Conservation (phyloP, 2,329 filamentous ascomycete genomes). For the Pseudogymnoascus verrucosus region DNA sequence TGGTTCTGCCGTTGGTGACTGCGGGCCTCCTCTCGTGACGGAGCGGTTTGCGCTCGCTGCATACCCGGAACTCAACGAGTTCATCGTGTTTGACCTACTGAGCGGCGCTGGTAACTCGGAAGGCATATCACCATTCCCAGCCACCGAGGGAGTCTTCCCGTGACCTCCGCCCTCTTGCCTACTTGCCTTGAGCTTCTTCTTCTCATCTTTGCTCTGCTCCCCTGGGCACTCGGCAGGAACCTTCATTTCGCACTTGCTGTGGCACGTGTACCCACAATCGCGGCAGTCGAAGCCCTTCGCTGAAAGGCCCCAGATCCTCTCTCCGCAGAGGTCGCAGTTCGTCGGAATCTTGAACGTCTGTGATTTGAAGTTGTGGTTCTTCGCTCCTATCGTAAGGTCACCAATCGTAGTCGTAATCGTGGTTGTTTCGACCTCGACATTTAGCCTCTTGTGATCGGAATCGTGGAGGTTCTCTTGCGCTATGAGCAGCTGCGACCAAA, state of each 20-base stretch:
- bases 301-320: slow-evolving; percentile 93
- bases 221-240: slow-evolving; percentile 93
- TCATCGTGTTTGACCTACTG: slow-evolving; percentile 74
- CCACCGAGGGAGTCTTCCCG: slow-evolving; percentile 17
- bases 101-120: slow-evolving; percentile 57
- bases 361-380: slow-evolving; percentile 96
- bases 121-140: slow-evolving; percentile 17
- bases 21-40: slow-evolving; percentile 50
- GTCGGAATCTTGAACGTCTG: slow-evolving; percentile 99
- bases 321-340: slow-evolving; percentile 93
- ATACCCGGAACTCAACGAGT: slow-evolving; percentile 81
- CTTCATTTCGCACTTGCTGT: slow-evolving; percentile 99
- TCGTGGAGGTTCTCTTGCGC: slow-evolving; percentile 81
- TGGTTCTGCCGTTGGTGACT: slow-evolving; percentile 45
- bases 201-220: slow-evolving; percentile 87
- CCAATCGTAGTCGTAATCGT: slow-evolving; percentile 89
- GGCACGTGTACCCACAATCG: slow-evolving; percentile 95
- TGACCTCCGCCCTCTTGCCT: slow-evolving; percentile 69
- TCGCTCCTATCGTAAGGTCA: slow-evolving; percentile 84
- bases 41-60: slow-evolving; percentile 71
- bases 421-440: slow-evolving; percentile 84
- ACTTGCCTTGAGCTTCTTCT: slow-evolving; percentile 84
- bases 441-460: slow-evolving; percentile 73
- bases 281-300: slow-evolving; percentile 95
- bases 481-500: slow-evolving; percentile 74